Evolutionary conservation across 495 filamentous ascomycete species (phyloP), one percentile per base, ranked within the genome.

Genomic region (Trichoderma parareesei): DNA sequence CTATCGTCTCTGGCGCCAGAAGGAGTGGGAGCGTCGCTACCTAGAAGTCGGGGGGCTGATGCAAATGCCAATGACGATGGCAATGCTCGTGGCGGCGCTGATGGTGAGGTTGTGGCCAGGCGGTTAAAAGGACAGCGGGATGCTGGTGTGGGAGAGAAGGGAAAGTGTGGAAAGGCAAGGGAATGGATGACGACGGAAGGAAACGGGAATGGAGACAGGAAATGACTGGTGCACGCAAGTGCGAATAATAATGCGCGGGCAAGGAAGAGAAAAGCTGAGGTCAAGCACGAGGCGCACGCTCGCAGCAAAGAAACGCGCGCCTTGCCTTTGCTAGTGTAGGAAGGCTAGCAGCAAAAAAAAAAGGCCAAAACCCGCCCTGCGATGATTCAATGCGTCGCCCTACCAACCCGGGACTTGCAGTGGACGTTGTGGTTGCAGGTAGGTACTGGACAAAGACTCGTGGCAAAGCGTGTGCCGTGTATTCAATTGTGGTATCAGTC

Each of bases 201-300:
- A 37, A 37, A 57, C 20, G 53, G 33, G 37, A 57, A 35, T 57
- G 53, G 53, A 9, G 53, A 57, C 11, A 6, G 9, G 43, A n/a
- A 18, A 9, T 49, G 16, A 49, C 46, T 18, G 46, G 18, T 18
- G 20, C 13, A 49, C 7, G 7, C 18, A 55, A 18, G 48, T 18
- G n/a, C 27, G 18, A 16, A 10, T 5, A 55, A 9, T 55, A 55
- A 16, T 55, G 9, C 20, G 53, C 10, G 27, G 53, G 53, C 53
- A 57, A 57, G 7, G 37, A 57, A 57, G 37, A 57, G 7, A 57
- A 57, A 57, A 57, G 53, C 53, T 57, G 53, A 57, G 53, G 53
- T 57, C 53, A 57, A 57, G 53, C 53, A 57, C 53, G 53, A 57
- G 53, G 53, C 53, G 53, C 53, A 57, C 53, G 53, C 27, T 14